phyloP scores from a whole-genome alignment of 371 early-diverging fungal species.

The Rhizopus microsporus region DNA sequence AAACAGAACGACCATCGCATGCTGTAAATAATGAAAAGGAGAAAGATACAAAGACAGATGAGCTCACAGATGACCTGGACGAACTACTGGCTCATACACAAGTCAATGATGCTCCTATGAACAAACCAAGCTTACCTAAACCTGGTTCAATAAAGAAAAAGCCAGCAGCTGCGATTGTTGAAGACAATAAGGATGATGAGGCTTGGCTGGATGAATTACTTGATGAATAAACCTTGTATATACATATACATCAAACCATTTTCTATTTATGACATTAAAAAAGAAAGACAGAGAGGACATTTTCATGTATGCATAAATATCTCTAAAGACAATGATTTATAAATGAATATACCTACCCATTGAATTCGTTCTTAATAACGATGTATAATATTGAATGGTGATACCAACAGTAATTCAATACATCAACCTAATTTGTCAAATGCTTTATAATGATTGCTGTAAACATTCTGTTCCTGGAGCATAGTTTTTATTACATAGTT shows the following conservation, averaged over 20 bases:
- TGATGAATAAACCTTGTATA: constrained; percentile 15
- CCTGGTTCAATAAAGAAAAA: constrained; percentile 23
- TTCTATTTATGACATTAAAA: background rate
- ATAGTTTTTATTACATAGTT: no score
- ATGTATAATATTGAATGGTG: no score
- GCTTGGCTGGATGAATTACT: constrained; percentile 51
- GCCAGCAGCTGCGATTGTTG: constrained; percentile 5
- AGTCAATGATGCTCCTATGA: constrained; percentile 4
- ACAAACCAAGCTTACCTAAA: constrained; percentile 19
- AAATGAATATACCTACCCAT: no score
- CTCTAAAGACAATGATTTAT: no score
- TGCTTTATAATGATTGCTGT: no score
- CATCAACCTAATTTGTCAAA: no score
- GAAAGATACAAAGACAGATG: constrained; percentile 7
- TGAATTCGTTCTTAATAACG: no score
- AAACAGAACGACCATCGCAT: background rate
- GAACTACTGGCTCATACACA: constrained; percentile 22
- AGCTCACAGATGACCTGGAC: constrained; percentile 24
- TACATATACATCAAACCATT: background rate
- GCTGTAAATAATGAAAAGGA: background rate
- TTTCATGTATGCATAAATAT: no score
- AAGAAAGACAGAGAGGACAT: background rate
- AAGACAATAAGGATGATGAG: constrained; percentile 33
- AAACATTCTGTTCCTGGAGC: no score
- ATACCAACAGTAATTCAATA: no score